Percentiles rank a stretch among this genome's conserved stretches.
phyloP scores from a whole-genome alignment of 495 filamentous ascomycete genomes.

The Parachaetomium inaequale region DNA sequence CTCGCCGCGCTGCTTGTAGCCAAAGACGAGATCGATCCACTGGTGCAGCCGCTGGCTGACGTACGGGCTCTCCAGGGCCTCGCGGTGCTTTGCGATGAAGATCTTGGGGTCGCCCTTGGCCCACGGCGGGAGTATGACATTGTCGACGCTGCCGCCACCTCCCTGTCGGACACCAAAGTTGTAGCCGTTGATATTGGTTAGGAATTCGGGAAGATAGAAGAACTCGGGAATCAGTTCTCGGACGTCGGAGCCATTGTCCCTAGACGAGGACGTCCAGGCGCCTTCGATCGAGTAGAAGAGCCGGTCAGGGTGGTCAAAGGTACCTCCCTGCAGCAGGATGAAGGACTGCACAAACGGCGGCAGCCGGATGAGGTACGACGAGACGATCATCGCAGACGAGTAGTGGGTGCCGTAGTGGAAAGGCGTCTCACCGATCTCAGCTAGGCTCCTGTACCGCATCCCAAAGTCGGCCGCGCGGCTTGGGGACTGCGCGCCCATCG shows the following conservation, averaged over 20 bases:
- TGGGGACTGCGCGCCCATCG: slow-evolving; percentile 89
- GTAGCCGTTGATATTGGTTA: slow-evolving; percentile 86
- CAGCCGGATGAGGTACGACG: slow-evolving; percentile 89
- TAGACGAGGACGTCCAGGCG: slow-evolving; percentile 86
- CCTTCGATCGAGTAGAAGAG: slow-evolving; percentile 91
- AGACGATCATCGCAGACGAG: slow-evolving; percentile 97
- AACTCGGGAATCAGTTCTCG: slow-evolving; percentile 94
- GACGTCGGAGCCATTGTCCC: slow-evolving; percentile 87
- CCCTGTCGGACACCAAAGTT: slow-evolving; percentile 88
- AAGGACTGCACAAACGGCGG: slow-evolving; percentile 97
- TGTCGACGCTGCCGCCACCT: slow-evolving; percentile 70
- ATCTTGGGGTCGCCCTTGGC: slow-evolving; percentile 95
- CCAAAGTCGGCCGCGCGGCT: slow-evolving; percentile 71
- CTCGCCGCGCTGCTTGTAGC: slow-evolving; percentile 90
- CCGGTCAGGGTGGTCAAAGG: slow-evolving; percentile 91
- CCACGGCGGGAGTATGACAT: slow-evolving; percentile 87
- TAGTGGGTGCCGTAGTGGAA: slow-evolving; percentile 99
- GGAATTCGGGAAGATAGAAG: slow-evolving; percentile 91
- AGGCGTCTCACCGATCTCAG: slow-evolving; percentile 84
- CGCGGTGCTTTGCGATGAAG: slow-evolving; percentile 89
- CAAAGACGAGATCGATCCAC: slow-evolving; percentile 97
- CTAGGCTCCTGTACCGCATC: slow-evolving; percentile 80
- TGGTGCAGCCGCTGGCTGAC: slow-evolving; percentile 86
- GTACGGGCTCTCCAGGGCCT: slow-evolving; percentile 90
- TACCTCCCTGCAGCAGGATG: slow-evolving; percentile 94